These are phyloP conservation scores for Sporobolomyces phaffii DNA, from an alignment of 768 basidiomycete species.

Conservation along the genomic window DNA sequence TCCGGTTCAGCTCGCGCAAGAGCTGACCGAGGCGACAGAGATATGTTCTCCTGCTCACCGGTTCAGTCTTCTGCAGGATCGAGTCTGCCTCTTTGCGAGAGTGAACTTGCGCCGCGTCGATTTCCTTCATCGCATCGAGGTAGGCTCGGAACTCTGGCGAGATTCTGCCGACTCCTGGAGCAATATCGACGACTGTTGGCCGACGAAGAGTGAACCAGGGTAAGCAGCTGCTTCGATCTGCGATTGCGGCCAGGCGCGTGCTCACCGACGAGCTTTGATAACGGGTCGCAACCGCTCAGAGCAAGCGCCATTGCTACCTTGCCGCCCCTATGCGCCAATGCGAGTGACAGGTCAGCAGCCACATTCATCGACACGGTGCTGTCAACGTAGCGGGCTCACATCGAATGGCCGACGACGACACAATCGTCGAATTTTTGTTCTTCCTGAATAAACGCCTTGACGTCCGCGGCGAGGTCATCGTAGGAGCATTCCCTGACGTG, in stretches of 20 bases:
- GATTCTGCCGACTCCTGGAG: conserved; percentile 60
- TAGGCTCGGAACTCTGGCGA: conserved; percentile 62
- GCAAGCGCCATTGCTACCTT: conserved; percentile 69
- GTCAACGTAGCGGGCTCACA: conserved; percentile 54
- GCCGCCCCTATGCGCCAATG: conserved; percentile 23
- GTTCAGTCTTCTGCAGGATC: conserved; percentile 59
- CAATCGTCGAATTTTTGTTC: conserved; percentile 54
- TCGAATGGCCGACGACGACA: conserved; percentile 79
- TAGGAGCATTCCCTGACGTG: conserved; percentile 70
- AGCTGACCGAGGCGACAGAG: neutral
- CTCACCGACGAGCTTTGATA: conserved; percentile 37
- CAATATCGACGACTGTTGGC: conserved; percentile 65
- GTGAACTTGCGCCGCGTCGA: conserved; percentile 58
- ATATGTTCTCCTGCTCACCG: conserved; percentile 53
- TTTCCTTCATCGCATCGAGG: conserved; percentile 64
- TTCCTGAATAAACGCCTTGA: conserved; percentile 59
- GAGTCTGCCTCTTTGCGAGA: conserved; percentile 66
- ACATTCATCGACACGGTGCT: neutral
- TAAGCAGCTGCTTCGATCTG: no score
- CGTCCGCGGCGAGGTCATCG: conserved; percentile 69
- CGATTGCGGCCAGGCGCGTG: neutral
- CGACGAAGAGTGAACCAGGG: conserved; percentile 24
- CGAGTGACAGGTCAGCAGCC: neutral
- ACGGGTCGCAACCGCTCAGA: conserved; percentile 48
- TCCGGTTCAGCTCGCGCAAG: neutral